phyloP scores from a whole-genome alignment of 306 rosid genomes.

The Crotalaria pallida region DNA sequence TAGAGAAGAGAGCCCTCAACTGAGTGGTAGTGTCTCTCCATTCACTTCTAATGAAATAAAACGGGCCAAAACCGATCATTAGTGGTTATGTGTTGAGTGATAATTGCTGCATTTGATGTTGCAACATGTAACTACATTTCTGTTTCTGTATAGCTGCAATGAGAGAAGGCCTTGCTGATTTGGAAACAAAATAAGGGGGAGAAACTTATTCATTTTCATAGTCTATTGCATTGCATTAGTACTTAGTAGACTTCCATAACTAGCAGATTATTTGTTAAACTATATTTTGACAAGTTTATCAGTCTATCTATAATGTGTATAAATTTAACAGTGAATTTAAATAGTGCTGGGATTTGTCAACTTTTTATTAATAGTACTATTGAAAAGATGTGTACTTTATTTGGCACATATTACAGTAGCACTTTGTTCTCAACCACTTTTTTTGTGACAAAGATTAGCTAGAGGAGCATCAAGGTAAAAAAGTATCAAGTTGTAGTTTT shows the following conservation, averaged over 20 bases:
- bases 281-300: constrained; percentile 11
- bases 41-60: constrained; percentile 69
- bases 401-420: background rate
- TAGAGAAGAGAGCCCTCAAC: constrained; percentile 57
- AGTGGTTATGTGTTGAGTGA: constrained; percentile 8
- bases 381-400: constrained; percentile 8
- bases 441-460: constrained; percentile 1
- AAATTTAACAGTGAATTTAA: background rate
- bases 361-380: constrained; percentile 19
- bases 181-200: constrained; percentile 27
- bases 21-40: constrained; percentile 58
- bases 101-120: constrained; percentile 22
- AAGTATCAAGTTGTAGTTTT: constrained; percentile 14
- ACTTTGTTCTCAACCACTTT: background rate
- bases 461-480: constrained; percentile 17
- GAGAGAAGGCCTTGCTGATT: constrained; percentile 32
- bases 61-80: constrained; percentile 69
- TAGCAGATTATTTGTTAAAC: constrained; percentile 17
- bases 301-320: background rate
- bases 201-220: constrained; percentile 37
- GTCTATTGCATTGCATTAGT: constrained; percentile 35
- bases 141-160: constrained; percentile 33
- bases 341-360: constrained; percentile 7
- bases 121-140: constrained; percentile 32
- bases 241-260: constrained; percentile 32